Conservation (phyloP, 805 yeast genomes). For the Wickerhamomyces kurtzmanii region DNA sequence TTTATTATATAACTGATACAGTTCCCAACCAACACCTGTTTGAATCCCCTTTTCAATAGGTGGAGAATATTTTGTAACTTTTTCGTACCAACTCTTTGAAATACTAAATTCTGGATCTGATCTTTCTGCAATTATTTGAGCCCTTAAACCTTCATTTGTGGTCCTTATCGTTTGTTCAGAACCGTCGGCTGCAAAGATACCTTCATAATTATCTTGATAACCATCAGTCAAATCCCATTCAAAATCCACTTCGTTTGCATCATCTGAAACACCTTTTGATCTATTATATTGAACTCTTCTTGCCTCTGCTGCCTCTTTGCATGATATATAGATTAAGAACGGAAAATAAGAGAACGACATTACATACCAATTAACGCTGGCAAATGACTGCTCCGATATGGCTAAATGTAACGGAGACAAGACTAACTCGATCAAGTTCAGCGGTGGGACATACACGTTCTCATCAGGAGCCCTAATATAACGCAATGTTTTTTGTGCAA, state of each 20-base stretch:
- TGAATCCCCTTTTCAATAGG: constrained; percentile 47
- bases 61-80: constrained; percentile 42
- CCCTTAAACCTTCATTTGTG: constrained; percentile 28
- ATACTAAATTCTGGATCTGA: constrained; percentile 63
- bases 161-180: constrained; percentile 18
- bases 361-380: constrained; percentile 37
- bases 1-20: constrained; percentile 42
- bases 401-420: constrained; percentile 34
- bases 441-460: constrained; percentile 77
- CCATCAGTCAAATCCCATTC: constrained; percentile 86
- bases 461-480: constrained; percentile 86
- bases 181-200: constrained; percentile 17
- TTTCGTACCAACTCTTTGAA: constrained; percentile 38
- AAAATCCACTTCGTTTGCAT: constrained; percentile 66
- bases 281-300: constrained; percentile 66
- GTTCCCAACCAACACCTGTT: constrained; percentile 56
- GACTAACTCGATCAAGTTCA: constrained; percentile 60
- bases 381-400: constrained; percentile 23
- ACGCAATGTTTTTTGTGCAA: constrained; percentile 74
- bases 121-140: constrained; percentile 54
- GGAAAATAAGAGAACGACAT: constrained; percentile 68
- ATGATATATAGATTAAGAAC: constrained; percentile 45
- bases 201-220: constrained; percentile 27
- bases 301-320: constrained; percentile 58
- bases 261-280: constrained; percentile 54